phyloP scores from a whole-genome alignment of 1,139 yeast genomes.

The Yamadazyma diddensiae region DNA sequence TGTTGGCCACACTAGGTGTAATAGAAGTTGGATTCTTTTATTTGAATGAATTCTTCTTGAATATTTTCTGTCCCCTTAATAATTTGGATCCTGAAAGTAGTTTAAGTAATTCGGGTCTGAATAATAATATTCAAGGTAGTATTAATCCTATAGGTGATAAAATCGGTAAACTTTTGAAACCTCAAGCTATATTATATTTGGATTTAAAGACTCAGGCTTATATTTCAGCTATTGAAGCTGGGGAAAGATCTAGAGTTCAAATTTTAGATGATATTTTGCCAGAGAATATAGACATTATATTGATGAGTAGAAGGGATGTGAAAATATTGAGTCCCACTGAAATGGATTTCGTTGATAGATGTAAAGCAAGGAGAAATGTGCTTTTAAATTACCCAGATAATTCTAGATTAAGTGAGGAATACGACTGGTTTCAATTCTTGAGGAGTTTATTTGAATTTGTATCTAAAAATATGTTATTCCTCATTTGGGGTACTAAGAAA shows the following conservation, averaged over 20 bases:
- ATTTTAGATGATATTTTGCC: constrained; percentile 79
- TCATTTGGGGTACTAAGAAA: constrained; percentile 66
- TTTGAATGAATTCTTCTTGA: constrained; percentile 78
- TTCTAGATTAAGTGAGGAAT: constrained; percentile 37
- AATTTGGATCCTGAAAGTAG: constrained; percentile 42
- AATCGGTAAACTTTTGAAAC: constrained; percentile 65
- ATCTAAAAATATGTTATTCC: constrained; percentile 66
- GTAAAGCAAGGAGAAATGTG: constrained; percentile 64
- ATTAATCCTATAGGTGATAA: constrained; percentile 37
- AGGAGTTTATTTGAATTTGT: constrained; percentile 78
- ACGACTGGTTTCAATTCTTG: constrained; percentile 32
- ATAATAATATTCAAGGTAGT: constrained; percentile 32
- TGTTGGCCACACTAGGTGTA: constrained; percentile 80
- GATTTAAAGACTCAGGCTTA: constrained; percentile 95
- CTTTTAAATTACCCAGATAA: constrained; percentile 50
- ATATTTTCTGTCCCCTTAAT: constrained; percentile 73
- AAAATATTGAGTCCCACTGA: constrained; percentile 62
- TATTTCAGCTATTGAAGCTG: constrained; percentile 80
- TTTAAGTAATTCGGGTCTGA: constrained; percentile 31
- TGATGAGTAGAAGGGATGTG: constrained; percentile 22
- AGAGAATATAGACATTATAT: constrained; percentile 50
- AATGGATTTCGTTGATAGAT: constrained; percentile 64
- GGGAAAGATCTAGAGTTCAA: constrained; percentile 64
- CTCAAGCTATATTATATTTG: constrained; percentile 73
- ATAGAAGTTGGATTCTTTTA: constrained; percentile 85